Base-by-base conservation (phyloP, 202 grass and related monocot genomes). In the Digitaria exilis region DNA sequence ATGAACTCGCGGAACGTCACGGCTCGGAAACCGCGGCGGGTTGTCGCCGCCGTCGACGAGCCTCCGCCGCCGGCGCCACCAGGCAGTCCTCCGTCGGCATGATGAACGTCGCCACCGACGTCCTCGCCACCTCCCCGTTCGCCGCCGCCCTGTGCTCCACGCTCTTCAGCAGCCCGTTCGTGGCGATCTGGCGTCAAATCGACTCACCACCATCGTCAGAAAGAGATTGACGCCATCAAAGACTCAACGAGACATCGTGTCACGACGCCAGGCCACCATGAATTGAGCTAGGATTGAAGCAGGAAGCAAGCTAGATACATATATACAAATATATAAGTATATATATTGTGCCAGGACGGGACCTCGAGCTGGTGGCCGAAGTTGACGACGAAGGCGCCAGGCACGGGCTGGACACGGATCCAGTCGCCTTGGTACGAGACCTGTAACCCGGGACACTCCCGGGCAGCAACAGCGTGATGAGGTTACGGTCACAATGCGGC, bases 1-100 rank as follows among this genome's bases (percentile, higher is more conserved):
- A 87, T 84, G 65, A 95, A 95, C 69, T 95, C 90, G n/a, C 85
- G 79, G 85, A 92, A 95, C 74, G 73, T 54, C 24, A 95, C 85
- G 25, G 85, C 59, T 59, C 87, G 87, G 82, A n/a, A 92, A 95
- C 28, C 77, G 31, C 17, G 71, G 82, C n/a, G n/a, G n/a, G n/a
- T n/a, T n/a, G n/a, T n/a, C n/a, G n/a, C n/a, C n/a, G n/a, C n/a
- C n/a, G 65, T 5, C 77, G 28, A 84, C 35, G 17, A 95, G 71
- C n/a, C 45, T 91, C 71, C 62, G 78, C 39, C 5, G 87, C 87
- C 0, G 90, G 90, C 0, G 72, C 82, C 35, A 92, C 80, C 12
- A 86, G 56, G 82, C 85, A 81, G 68, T 95, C 90, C 60, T 84
- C 85, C 0, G 65, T 31, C 1, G 87, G 92, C 88, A 90, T 45